These are phyloP conservation scores for Gastrolobium bilobum DNA, from an alignment of 306 rosid genomes.

Conservation along the genomic window DNA sequence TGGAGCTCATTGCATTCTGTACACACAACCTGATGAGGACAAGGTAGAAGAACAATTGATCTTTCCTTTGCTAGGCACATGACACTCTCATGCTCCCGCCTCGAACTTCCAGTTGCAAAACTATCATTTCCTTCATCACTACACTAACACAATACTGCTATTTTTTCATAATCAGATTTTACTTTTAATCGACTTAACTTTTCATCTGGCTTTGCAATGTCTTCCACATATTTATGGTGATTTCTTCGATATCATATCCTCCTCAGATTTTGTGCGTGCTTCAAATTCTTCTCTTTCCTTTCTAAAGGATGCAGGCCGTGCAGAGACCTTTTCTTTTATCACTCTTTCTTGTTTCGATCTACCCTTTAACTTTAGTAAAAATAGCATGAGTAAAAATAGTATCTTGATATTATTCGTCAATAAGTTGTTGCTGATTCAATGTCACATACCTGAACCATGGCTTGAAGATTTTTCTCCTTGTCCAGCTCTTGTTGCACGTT, in stretches of 20 bases:
- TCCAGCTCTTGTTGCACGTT: slow-evolving; percentile 53
- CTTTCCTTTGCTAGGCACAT: slow-evolving; percentile 80
- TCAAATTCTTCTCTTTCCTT: slow-evolving; percentile 60
- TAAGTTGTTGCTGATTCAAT: not conserved
- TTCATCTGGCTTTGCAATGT: slow-evolving; percentile 57
- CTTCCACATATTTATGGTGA: slow-evolving; percentile 55
- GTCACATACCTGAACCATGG: slow-evolving; percentile 64
- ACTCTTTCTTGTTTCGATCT: slow-evolving; percentile 57
- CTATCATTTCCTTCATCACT: slow-evolving; percentile 45
- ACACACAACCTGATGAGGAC: slow-evolving; percentile 76
- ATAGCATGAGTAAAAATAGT: slow-evolving; percentile 1
- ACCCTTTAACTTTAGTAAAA: slow-evolving; percentile 57
- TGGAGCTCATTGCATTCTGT: slow-evolving; percentile 71
- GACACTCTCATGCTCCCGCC: slow-evolving; percentile 73
- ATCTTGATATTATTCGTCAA: slow-evolving; percentile 29
- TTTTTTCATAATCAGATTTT: slow-evolving; percentile 55
- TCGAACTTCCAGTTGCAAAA: slow-evolving; percentile 41
- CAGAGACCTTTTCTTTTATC: slow-evolving; percentile 58
- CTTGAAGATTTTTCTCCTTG: slow-evolving; percentile 54
- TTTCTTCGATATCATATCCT: slow-evolving; percentile 56
- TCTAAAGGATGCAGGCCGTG: slow-evolving; percentile 58
- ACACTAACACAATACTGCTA: slow-evolving; percentile 58
- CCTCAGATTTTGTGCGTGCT: slow-evolving; percentile 54
- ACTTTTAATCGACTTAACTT: slow-evolving; percentile 51
- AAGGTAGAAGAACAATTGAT: slow-evolving; percentile 73